These are phyloP conservation scores for Gossypium gossypioides DNA, from an alignment of 441 rosid genomes.

Conservation along the genomic window DNA sequence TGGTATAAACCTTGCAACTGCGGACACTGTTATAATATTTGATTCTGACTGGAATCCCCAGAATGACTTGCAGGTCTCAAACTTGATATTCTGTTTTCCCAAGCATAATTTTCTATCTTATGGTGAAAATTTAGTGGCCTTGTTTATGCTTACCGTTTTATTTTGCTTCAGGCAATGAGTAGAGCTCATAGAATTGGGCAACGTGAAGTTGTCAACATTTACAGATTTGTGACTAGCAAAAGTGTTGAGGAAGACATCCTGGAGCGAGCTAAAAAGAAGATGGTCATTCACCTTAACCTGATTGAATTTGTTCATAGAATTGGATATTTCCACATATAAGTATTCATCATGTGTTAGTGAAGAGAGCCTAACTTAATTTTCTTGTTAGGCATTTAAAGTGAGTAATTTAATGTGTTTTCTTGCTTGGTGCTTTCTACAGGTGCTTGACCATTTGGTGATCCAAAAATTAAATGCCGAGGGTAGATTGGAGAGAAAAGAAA, in stretches of 20 bases:
- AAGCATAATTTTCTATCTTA: constrained; percentile 5
- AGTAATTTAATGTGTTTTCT: constrained; percentile 12
- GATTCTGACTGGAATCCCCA: constrained; percentile 99
- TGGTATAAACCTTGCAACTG: constrained; percentile 98
- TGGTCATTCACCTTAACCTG: constrained; percentile 40
- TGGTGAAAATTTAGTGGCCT: not conserved
- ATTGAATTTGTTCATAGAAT: not conserved
- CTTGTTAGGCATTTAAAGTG: not conserved
- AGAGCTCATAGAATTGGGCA: constrained; percentile 99
- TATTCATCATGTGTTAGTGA: not conserved
- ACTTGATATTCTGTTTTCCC: constrained; percentile 8
- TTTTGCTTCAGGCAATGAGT: constrained; percentile 84
- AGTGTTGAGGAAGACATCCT: constrained; percentile 99
- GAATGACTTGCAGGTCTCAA: constrained; percentile 86
- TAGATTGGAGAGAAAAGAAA: constrained; percentile 94
- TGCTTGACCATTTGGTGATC: constrained; percentile 97
- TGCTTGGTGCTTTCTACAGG: constrained; percentile 40
- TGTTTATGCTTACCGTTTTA: constrained; percentile 7
- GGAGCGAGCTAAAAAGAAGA: constrained; percentile 97
- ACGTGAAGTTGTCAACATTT: constrained; percentile 95
- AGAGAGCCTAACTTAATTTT: not conserved
- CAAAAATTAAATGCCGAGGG: constrained; percentile 99
- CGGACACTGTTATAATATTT: constrained; percentile 97
- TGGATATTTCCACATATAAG: not conserved
- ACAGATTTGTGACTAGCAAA: constrained; percentile 98